phyloP scores from a whole-genome alignment of 2,329 filamentous ascomycete genomes.

The Pseudocercospora musae region DNA sequence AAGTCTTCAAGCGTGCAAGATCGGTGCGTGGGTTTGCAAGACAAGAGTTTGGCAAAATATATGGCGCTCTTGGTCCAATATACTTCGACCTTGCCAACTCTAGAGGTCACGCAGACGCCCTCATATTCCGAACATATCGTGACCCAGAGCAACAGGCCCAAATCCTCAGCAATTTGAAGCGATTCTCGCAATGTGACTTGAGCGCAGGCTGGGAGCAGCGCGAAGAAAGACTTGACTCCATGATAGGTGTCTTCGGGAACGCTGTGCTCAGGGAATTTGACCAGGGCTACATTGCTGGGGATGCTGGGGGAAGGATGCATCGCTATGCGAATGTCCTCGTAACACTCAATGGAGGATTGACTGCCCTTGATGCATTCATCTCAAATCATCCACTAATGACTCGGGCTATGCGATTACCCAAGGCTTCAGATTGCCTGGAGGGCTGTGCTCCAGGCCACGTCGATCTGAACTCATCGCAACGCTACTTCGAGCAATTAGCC shows the following conservation, averaged over 20 bases:
- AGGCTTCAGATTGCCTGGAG: slow-evolving; percentile 78
- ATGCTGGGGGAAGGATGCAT: slow-evolving; percentile 84
- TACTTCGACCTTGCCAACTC: slow-evolving; percentile 77
- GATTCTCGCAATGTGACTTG: slow-evolving; percentile 78
- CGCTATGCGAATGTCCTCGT: slow-evolving; percentile 85
- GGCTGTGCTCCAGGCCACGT: slow-evolving; percentile 63
- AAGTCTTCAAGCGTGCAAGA: slow-evolving; percentile 65
- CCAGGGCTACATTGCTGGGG: slow-evolving; percentile 82
- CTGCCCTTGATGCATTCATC: slow-evolving; percentile 75
- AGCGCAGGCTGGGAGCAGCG: slow-evolving; percentile 69
- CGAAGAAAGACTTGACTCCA: slow-evolving; percentile 67
- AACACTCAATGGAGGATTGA: slow-evolving; percentile 73
- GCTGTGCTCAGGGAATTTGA: slow-evolving; percentile 90
- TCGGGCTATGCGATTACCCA: slow-evolving; percentile 67
- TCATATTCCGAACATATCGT: slow-evolving; percentile 80
- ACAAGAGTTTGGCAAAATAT: slow-evolving; percentile 86
- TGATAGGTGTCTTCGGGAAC: slow-evolving; percentile 82
- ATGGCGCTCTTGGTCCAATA: slow-evolving; percentile 82
- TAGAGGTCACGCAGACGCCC: slow-evolving; percentile 71
- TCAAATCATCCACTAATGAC: slow-evolving; percentile 83
- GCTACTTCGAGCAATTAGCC: slow-evolving; percentile 74
- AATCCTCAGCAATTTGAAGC: slow-evolving; percentile 76
- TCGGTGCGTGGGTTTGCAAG: slow-evolving; percentile 82
- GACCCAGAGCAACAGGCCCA: slow-evolving; percentile 87
- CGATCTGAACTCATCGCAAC: slow-evolving; percentile 72